Base-by-base conservation (phyloP, 345 rosid genomes). In the rapeseed (Brassica napus) region DNA sequence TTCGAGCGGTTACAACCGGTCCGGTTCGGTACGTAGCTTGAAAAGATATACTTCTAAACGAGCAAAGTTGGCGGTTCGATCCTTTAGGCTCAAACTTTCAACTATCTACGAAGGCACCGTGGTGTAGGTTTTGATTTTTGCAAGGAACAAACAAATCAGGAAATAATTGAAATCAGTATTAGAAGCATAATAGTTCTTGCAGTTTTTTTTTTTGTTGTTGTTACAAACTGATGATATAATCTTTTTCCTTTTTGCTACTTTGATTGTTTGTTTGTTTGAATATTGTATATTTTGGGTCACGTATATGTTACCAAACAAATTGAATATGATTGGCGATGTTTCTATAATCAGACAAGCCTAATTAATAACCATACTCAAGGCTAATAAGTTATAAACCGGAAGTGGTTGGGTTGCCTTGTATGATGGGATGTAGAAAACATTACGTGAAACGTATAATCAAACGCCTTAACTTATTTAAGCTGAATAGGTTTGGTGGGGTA, bases 101-200 rank as follows among this genome's bases (percentile, higher is more conserved):
- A 91, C 97, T 7, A 91, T 94, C 59, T 78, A 91, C 6, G 98
- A 94, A 82, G 93, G 97, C 10, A 73, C 84, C 8, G 91, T 81
- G 54, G 77, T 87, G 31, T 86, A 84, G 75, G 37, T 6, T 71
- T 65, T 9, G 6, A 10, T n/a, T 72, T 35, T 68, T 69, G 69
- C 39, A 16, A 28, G 30, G 49, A 75, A 69, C 14, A 63, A 72
- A 28, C 70, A 30, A 18, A 61, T 70, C 24, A 68, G 55, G 11
- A n/a, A 10, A 8, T 1, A 4, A 10, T 2, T 66, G 1, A 57
- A 15, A 49, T 1, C 12, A 3, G 34, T n/a, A 54, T 12, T 55
- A 47, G 59, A 68, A 60, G 47, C 68, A 68, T 37, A 8, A 11
- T 62, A 49, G 18, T 65, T 44, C 42, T 72, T 34, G 31, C 62